Conservation (phyloP, 192 early-diverging fungal genomes). For the Coemansia sp. region DNA sequence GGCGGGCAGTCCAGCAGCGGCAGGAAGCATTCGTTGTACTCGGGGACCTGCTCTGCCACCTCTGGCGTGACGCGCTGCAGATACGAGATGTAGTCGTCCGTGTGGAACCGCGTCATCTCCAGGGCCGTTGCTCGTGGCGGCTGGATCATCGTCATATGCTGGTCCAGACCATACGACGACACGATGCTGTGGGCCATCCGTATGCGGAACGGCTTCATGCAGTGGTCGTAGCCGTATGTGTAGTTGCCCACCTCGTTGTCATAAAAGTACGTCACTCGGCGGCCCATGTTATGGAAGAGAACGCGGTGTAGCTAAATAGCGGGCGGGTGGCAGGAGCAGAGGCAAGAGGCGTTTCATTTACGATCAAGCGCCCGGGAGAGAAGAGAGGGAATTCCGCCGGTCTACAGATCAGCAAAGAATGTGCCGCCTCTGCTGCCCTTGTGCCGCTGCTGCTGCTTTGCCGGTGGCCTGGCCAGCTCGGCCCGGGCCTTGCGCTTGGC, state of each 20-base stretch:
- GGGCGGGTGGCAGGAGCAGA: not conserved
- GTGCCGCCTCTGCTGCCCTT: slow-evolving; percentile 14
- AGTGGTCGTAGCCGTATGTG: slow-evolving; percentile 88
- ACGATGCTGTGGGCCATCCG: slow-evolving; percentile 91
- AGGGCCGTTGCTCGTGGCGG: slow-evolving; percentile 77
- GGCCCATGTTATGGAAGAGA: slow-evolving; percentile 1
- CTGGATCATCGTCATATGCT: slow-evolving; percentile 78
- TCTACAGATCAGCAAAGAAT: slow-evolving; percentile 34
- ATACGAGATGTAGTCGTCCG: slow-evolving; percentile 89
- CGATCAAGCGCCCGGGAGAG: too few species aligned
- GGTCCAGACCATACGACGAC: slow-evolving; percentile 85
- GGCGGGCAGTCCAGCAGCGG: slow-evolving; percentile 92
- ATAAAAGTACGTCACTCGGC: slow-evolving; percentile 56
- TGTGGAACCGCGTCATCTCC: slow-evolving; percentile 91
- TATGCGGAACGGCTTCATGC: slow-evolving; percentile 97
- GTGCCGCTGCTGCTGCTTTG: slow-evolving; percentile 13
- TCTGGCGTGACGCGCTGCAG: slow-evolving; percentile 71
- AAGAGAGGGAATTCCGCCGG: too few species aligned
- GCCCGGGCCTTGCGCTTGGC: slow-evolving; percentile 22
- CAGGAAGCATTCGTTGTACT: slow-evolving; percentile 64
- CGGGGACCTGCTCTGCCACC: slow-evolving; percentile 57
- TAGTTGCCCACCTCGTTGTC: slow-evolving; percentile 65
- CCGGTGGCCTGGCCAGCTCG: slow-evolving; percentile 4
- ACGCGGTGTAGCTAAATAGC: not conserved
- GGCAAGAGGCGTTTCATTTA: too few species aligned